Evolutionary conservation across 2,329 filamentous ascomycete genomes (phyloP).

Genomic region (Verticillium klebahnii): DNA sequence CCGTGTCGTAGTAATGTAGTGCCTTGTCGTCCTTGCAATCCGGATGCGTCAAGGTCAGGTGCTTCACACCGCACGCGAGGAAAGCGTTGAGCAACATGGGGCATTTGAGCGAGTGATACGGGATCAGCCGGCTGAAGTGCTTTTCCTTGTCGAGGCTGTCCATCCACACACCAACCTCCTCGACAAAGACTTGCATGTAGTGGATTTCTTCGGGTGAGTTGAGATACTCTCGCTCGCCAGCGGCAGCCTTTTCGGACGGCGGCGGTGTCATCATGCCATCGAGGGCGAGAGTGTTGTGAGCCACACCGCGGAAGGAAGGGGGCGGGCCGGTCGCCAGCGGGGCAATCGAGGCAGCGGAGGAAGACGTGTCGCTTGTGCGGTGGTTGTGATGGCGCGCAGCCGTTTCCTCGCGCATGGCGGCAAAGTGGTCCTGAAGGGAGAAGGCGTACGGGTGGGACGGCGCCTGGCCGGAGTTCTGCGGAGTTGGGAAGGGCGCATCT

Average conservation of each 20-base stretch:
- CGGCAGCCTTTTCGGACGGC: slow-evolving; percentile 28
- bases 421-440: slow-evolving; percentile 5
- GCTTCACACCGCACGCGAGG: slow-evolving; percentile 80
- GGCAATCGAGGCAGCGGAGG: slow-evolving; percentile 32
- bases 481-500: slow-evolving; percentile 12
- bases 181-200: slow-evolving; percentile 90
- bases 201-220: slow-evolving; percentile 71
- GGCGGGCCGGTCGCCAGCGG: slow-evolving; percentile 28
- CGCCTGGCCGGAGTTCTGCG: slow-evolving; percentile 22
- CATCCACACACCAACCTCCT: slow-evolving; percentile 92
- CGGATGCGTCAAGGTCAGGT: slow-evolving; percentile 67
- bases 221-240: slow-evolving; percentile 55
- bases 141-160: slow-evolving; percentile 82
- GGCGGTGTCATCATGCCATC: slow-evolving; percentile 34
- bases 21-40: slow-evolving; percentile 72
- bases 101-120: slow-evolving; percentile 75
- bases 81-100: slow-evolving; percentile 88
- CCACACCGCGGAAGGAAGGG: slow-evolving; percentile 17
- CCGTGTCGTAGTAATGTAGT: slow-evolving; percentile 77
- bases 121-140: slow-evolving; percentile 81
- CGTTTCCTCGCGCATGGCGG: background rate
- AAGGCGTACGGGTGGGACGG: slow-evolving; percentile 4
- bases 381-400: slow-evolving; percentile 2
- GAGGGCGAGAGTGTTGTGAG: slow-evolving; percentile 27
- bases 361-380: slow-evolving; percentile 28